Conservation (phyloP, 495 filamentous ascomycete genomes). For the Penicillium riverlandense region DNA sequence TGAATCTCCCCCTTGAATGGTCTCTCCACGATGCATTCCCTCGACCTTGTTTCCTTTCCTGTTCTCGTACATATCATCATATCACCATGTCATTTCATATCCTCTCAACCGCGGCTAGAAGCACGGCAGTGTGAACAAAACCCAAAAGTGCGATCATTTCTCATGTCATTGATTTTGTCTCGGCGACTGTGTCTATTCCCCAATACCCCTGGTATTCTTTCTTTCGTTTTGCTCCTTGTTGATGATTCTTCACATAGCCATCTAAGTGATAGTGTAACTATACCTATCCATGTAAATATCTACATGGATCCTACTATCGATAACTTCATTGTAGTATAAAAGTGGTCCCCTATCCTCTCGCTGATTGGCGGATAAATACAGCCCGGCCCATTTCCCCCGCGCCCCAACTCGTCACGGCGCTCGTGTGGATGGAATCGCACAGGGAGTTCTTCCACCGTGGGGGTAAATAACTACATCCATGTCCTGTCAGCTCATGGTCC, state of each 20-base stretch:
- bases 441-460: conserved; percentile 6
- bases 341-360: background rate
- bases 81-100: background rate
- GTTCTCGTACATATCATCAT: conserved; percentile 17
- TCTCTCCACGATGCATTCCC: too few relatives aligned
- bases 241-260: background rate
- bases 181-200: conserved; percentile 3
- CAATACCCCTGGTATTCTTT: conserved; percentile 34
- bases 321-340: background rate
- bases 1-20: too few relatives aligned
- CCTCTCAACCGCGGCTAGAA: conserved; percentile 7
- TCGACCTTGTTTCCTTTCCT: background rate
- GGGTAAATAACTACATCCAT: too few relatives aligned
- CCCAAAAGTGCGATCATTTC: conserved; percentile 5
- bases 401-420: conserved; percentile 9
- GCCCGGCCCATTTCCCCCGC: conserved; percentile 16
- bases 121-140: conserved; percentile 15
- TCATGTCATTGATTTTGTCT: conserved; percentile 6
- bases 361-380: conserved; percentile 37
- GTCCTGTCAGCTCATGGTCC: too few relatives aligned
- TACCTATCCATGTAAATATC: too few relatives aligned
- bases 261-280: background rate
- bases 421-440: conserved; percentile 1
- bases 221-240: conserved; percentile 10
- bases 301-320: background rate